Percentiles rank a stretch among this genome's conserved stretches.
phyloP scores from a whole-genome alignment of 2,329 filamentous ascomycete species.

The Blastomyces gilchristii region DNA sequence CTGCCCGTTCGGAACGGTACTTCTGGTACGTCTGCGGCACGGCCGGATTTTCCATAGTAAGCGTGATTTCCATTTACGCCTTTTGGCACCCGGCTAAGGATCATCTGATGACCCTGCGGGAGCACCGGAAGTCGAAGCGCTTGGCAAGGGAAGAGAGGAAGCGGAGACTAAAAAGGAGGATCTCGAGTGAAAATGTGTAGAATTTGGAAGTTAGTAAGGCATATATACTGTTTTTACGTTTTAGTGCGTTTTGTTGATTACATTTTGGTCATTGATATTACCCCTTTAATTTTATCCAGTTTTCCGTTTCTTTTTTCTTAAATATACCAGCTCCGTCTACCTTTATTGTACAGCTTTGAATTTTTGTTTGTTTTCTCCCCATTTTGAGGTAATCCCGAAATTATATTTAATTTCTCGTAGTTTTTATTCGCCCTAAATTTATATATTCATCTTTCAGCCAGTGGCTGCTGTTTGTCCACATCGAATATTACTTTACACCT shows the following conservation, averaged over 20 bases:
- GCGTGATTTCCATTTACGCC: slow-evolving; percentile 1
- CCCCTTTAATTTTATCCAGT: neutral
- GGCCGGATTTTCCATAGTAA: slow-evolving; percentile 3
- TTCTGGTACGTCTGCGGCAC: slow-evolving; percentile 15
- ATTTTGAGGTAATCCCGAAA: neutral
- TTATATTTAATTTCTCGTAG: neutral
- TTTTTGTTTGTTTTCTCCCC: neutral
- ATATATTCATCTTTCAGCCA: neutral
- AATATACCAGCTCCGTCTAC: neutral
- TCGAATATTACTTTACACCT: too few relatives aligned
- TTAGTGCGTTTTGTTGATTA: neutral
- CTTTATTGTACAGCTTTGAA: neutral
- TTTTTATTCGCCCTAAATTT: neutral
- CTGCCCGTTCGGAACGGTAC: slow-evolving; percentile 8
- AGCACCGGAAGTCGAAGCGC: slow-evolving; percentile 2
- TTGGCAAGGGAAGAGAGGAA: neutral
- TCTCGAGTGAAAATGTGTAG: slow-evolving; percentile 1
- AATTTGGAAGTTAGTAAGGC: neutral
- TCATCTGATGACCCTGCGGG: slow-evolving; percentile 1
- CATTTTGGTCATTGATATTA: neutral
- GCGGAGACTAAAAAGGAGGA: neutral
- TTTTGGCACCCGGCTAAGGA: slow-evolving; percentile 6
- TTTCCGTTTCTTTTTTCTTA: neutral
- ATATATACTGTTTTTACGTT: neutral
- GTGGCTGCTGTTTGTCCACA: neutral